Percentiles rank a stretch among this genome's conserved stretches.
Evolutionary conservation across 805 yeast genomes (phyloP).

Genomic region (Saccharomycopsis fibuligera): DNA sequence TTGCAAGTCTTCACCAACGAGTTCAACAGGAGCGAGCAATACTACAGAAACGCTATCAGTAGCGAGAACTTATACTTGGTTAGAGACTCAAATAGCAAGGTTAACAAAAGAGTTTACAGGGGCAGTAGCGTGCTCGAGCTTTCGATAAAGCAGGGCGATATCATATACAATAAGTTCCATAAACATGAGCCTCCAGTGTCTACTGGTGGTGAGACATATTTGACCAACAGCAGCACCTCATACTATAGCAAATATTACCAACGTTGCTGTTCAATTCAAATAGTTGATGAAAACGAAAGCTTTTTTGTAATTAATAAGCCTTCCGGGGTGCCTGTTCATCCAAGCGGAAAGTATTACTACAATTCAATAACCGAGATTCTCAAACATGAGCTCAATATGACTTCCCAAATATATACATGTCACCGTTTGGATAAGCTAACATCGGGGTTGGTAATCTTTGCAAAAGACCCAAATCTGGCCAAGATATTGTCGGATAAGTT

Average conservation of each 20-base stretch:
- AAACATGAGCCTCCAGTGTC: constrained; percentile 20
- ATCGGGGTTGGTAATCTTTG: constrained; percentile 87
- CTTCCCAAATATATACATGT: constrained; percentile 32
- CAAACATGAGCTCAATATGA: constrained; percentile 54
- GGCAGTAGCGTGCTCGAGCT: too few relatives aligned
- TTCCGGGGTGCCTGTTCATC: constrained; percentile 92
- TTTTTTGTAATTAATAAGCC: constrained; percentile 88
- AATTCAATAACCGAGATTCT: constrained; percentile 72
- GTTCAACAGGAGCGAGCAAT: constrained; percentile 22
- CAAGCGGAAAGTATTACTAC: constrained; percentile 79
- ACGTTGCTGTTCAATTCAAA: constrained; percentile 22
- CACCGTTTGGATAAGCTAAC: constrained; percentile 62
- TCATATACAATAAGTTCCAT: constrained; percentile 10
- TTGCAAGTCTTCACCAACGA: constrained; percentile 31
- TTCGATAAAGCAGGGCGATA: constrained; percentile 9
- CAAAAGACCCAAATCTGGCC: constrained; percentile 73
- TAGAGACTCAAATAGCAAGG: constrained; percentile 1
- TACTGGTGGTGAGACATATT: constrained; percentile 11
- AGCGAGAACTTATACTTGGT: not conserved
- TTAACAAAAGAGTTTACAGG: not conserved
- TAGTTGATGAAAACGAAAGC: constrained; percentile 69
- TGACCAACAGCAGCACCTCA: not conserved
- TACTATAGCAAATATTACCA: constrained; percentile 5
- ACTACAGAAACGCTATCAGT: not conserved
- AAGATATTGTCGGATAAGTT: constrained; percentile 59